Evolutionary conservation across 2,329 filamentous ascomycete species (phyloP), one percentile per base, ranked within the genome.

Genomic region (Apiospora arundinis): DNA sequence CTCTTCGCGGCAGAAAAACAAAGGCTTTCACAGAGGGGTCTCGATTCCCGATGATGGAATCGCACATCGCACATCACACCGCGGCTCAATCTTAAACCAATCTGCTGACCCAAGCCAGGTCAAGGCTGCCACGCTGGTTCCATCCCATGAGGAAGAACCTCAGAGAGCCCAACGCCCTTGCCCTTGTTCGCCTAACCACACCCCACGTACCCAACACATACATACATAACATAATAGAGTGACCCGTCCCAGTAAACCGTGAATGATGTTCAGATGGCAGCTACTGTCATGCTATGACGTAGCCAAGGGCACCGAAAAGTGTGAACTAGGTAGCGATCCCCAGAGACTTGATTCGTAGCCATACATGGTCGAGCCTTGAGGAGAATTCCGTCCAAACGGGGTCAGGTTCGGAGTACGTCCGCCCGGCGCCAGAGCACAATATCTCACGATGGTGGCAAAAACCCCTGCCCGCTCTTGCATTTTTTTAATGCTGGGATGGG

Each of bases 381-480:
- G 56, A 63, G 32, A 63, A 63, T 63, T n/a, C 56, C 56, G 56
- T 63, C 32, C 32, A 11, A 21, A 32, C 56, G 32, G 56, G 56
- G 18, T 40, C 56, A 40, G 11, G 28, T 18, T 40, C 56, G 56
- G 56, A 63, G 28, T 32, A 37, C 52, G 28, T 32, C 28, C 28
- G 28, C 32, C 52, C 28, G 52, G 52, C 52, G 4, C 32, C 11
- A 63, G 56, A n/a, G 32, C 18, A 63, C 28, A 63, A 63, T n/a
- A 63, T 63, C 32, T 63, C 28, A 63, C 56, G 56, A 63, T 63
- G 16, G 56, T 63, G 56, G 56, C 56, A 63, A 63, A 63, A 40
- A 21, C 32, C 56, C 32, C 9, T n/a, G 21, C 56, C 56, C 56
- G 56, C 28, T 40, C 28, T 40, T 40, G 56, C 23, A 56, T 28